These are phyloP conservation scores for Fraxinus pennsylvanica DNA, from an alignment of 257 asterid genomes.

Conservation along the genomic window DNA sequence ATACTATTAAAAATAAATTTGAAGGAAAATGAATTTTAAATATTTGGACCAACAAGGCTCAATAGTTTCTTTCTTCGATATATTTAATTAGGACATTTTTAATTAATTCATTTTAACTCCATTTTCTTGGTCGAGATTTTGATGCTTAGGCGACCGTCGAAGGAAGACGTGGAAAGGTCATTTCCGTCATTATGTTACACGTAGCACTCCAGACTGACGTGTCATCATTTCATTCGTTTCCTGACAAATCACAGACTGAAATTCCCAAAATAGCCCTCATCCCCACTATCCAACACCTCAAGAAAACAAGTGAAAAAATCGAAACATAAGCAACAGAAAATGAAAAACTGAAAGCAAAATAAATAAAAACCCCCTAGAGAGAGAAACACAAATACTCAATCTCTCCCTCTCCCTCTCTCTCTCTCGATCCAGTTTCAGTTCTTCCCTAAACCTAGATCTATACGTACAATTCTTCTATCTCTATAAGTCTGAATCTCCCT, in stretches of 20 bases:
- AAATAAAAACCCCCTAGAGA: neutral
- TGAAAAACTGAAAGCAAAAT: slow-evolving; percentile 2
- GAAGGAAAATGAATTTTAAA: too few species aligned
- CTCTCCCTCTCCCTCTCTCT: slow-evolving; percentile 8
- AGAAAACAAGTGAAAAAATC: slow-evolving; percentile 5
- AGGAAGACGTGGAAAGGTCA: neutral
- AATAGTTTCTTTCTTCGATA: too few species aligned
- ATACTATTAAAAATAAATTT: too few species aligned
- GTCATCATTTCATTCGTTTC: slow-evolving; percentile 20
- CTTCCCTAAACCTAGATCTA: slow-evolving; percentile 16
- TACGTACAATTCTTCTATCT: slow-evolving; percentile 8
- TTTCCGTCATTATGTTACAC: neutral
- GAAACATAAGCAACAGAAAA: neutral
- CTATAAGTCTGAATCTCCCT: neutral
- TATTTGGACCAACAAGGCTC: too few species aligned
- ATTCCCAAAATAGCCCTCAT: neutral
- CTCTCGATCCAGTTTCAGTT: slow-evolving; percentile 16
- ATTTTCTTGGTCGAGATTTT: too few species aligned
- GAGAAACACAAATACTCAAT: neutral
- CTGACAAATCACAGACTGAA: slow-evolving; percentile 20
- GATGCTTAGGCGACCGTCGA: neutral
- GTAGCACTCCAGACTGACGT: slow-evolving; percentile 2
- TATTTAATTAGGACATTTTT: too few species aligned
- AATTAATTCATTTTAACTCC: too few species aligned
- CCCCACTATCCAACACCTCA: neutral